phyloP scores from a whole-genome alignment of 441 rosid genomes.

The Brassica balearica region DNA sequence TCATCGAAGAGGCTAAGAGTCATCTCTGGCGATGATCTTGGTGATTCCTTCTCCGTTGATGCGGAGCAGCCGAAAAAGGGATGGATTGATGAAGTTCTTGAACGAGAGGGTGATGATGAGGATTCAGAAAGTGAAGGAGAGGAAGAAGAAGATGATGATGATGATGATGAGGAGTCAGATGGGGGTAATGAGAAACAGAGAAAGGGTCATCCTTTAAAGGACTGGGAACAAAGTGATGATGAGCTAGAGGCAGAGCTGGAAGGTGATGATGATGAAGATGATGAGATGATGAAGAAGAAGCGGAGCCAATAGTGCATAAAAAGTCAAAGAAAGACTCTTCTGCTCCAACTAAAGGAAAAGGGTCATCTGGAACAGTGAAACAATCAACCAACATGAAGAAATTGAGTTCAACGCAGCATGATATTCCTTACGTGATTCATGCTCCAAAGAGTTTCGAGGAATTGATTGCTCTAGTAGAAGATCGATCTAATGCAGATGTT shows the following conservation, averaged over 20 bases:
- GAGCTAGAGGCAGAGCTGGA: constrained; percentile 64
- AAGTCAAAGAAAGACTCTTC: constrained; percentile 45
- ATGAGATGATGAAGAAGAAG: constrained; percentile 45
- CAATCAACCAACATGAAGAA: constrained; percentile 41
- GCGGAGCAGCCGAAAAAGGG: constrained; percentile 66
- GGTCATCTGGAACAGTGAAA: constrained; percentile 30
- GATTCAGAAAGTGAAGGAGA: constrained; percentile 51
- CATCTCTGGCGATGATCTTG: constrained; percentile 89
- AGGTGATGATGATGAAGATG: constrained; percentile 48
- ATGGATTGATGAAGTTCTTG: constrained; percentile 92
- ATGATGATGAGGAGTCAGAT: constrained; percentile 49
- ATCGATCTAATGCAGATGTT: constrained; percentile 60
- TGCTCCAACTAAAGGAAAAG: constrained; percentile 26
- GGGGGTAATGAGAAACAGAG: constrained; percentile 47
- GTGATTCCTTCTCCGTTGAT: constrained; percentile 79
- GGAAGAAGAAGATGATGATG: constrained; percentile 18
- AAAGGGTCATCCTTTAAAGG: constrained; percentile 54
- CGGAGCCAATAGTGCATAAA: constrained; percentile 41
- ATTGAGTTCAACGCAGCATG: constrained; percentile 46
- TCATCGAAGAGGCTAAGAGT: constrained; percentile 49
- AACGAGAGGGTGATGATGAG: constrained; percentile 59
- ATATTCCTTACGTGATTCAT: constrained; percentile 79
- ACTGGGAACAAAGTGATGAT: constrained; percentile 96
- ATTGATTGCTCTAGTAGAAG: constrained; percentile 58
- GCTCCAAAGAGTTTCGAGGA: constrained; percentile 81